Evolutionary conservation across 768 basidiomycete genomes (phyloP), one percentile per base, ranked within the genome.

Genomic region (Kwoniella botswanensis): DNA sequence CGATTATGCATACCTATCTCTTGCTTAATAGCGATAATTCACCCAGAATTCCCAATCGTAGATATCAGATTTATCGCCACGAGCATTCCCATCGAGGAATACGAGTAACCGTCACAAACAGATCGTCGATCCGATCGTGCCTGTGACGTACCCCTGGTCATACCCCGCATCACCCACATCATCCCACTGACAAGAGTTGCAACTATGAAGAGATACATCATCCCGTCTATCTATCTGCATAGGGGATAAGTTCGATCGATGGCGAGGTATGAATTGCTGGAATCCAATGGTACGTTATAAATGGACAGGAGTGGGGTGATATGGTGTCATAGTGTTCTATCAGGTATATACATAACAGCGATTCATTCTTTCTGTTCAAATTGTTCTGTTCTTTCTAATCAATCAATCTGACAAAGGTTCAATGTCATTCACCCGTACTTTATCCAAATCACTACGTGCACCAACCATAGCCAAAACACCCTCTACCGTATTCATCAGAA

Each of bases 61-160:
- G 46, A 18, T 15, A 50, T 50, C 46, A 50, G 44, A 46, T 46
- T 11, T 46, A 46, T 46, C 44, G 13, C 12, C 46, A 13, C 46
- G 3, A 35, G 13, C 46, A 17, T 18, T 2, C 46, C 12, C 18
- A 50, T 50, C 46, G 46, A 50, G 13, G 43, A 6, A 44, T 44
- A n/a, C n/a, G 4, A 29, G 4, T 6, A 29, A 3, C 29, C 29
- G 29, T 29, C 29, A 29, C 2, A 35, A 55, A 9, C 12, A 44
- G 26, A 61, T 61, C 59, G 59, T 41, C 59, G 59, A 60, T 55
- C 60, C 59, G 59, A 61, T 55, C 61, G 68, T 69, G 68, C 68
- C 68, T 69, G 68, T 69, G 68, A 69, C 68, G 68, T 69, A 69
- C 54, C 67, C 15, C 17, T 42, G 15, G 15, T 18, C 54, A 11